Evolutionary conservation across 2,329 filamentous ascomycete genomes (phyloP).

Genomic region (Pyrenochaeta sp.): DNA sequence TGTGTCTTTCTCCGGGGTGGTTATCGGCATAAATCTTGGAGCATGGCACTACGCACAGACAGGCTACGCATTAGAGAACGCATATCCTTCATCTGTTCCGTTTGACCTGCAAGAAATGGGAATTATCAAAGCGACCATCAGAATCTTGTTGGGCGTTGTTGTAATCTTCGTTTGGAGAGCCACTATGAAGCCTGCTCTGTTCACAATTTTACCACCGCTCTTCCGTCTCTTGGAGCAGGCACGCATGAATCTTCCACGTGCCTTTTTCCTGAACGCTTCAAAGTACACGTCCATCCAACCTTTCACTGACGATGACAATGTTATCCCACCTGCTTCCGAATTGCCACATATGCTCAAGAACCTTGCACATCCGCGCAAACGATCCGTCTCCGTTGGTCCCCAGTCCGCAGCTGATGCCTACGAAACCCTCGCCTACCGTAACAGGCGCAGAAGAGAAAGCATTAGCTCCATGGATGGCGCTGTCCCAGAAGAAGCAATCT

Average conservation of each 20-base stretch:
- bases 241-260: slow-evolving; percentile 81
- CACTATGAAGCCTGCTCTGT: slow-evolving; percentile 82
- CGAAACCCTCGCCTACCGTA: slow-evolving; percentile 90
- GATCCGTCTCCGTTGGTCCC: slow-evolving; percentile 88
- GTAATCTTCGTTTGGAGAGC: slow-evolving; percentile 91
- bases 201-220: slow-evolving; percentile 80
- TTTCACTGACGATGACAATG: slow-evolving; percentile 80
- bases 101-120: slow-evolving; percentile 75
- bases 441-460: slow-evolving; percentile 71
- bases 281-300: slow-evolving; percentile 86
- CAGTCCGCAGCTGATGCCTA: slow-evolving; percentile 97
- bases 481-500: slow-evolving; percentile 37
- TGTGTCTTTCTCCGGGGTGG: slow-evolving; percentile 88
- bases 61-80: slow-evolving; percentile 60
- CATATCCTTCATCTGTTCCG: slow-evolving; percentile 67
- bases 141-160: slow-evolving; percentile 81
- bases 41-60: slow-evolving; percentile 81
- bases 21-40: slow-evolving; percentile 83
- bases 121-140: slow-evolving; percentile 67
- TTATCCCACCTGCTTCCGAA: slow-evolving; percentile 88
- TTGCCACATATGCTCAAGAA: slow-evolving; percentile 82
- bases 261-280: slow-evolving; percentile 90
- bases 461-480: slow-evolving; percentile 53
- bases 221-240: slow-evolving; percentile 85
- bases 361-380: slow-evolving; percentile 80